phyloP scores from a whole-genome alignment of 164 flowering plant genomes.

The Magnolia sinica region DNA sequence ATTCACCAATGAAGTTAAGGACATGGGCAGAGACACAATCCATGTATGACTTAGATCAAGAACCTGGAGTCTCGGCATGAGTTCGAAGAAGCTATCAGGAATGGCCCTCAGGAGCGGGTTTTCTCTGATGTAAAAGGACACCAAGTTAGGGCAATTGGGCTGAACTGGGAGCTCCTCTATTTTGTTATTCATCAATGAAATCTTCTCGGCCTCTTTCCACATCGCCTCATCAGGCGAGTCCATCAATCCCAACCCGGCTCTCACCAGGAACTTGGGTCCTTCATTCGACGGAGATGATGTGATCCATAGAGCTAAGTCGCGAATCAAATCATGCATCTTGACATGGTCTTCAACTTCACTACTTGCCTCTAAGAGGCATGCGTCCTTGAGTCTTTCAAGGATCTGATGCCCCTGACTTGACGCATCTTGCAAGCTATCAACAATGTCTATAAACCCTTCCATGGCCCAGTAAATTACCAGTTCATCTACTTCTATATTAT shows the following conservation, averaged over 20 bases:
- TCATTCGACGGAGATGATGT: neutral
- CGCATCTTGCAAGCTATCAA: neutral
- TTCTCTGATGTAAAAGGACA: neutral
- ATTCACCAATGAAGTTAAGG: neutral
- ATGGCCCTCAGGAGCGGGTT: neutral
- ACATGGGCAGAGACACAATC: neutral
- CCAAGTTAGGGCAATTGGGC: slow-evolving; percentile 3
- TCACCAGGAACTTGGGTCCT: neutral
- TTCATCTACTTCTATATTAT: neutral
- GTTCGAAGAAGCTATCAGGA: neutral
- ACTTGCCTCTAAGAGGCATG: slow-evolving; percentile 10
- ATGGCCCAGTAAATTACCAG: slow-evolving; percentile 1
- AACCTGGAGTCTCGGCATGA: slow-evolving; percentile 3
- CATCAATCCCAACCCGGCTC: neutral
- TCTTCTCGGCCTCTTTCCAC: slow-evolving; percentile 1
- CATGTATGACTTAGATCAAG: neutral
- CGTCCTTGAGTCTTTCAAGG: slow-evolving; percentile 3
- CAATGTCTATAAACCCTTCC: slow-evolving; percentile 6
- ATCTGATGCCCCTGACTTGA: slow-evolving; percentile 3
- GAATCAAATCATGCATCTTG: slow-evolving; percentile 12
- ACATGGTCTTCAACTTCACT: neutral
- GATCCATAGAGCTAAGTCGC: slow-evolving; percentile 9
- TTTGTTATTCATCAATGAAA: neutral
- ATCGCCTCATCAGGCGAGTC: neutral
- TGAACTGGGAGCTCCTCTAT: neutral